A percentile compares a stretch with the other conserved stretches of the same genome.
These are phyloP conservation scores for Anthracocystis walkeri DNA, from an alignment of 1,284 basidiomycete species.

Conservation along the genomic window DNA sequence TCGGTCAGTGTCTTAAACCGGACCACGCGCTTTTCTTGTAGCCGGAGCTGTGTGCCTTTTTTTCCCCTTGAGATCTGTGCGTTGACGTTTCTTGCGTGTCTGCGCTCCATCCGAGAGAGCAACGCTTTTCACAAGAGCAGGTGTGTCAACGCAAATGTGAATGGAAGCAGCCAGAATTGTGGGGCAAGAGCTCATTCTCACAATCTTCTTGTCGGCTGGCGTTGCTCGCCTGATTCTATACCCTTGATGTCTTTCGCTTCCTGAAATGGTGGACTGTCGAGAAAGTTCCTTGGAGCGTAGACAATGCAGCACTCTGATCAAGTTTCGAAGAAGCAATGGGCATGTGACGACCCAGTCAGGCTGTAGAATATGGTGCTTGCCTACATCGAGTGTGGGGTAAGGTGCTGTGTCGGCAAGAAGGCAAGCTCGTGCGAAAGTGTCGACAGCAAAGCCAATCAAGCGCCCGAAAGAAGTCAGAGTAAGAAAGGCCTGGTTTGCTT, in stretches of 20 bases:
- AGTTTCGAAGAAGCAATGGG: too few species aligned
- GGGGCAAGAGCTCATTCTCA: constrained; percentile 7
- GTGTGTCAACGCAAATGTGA: neutral
- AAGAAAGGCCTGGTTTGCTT: neutral
- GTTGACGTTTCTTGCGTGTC: neutral
- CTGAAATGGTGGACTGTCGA: too few species aligned
- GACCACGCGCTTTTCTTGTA: neutral
- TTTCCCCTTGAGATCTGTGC: neutral
- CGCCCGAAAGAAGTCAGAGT: constrained; percentile 8
- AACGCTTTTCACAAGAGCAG: neutral
- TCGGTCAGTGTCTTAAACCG: neutral
- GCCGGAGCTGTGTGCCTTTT: neutral
- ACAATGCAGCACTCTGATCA: too few species aligned
- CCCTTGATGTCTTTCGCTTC: neutral
- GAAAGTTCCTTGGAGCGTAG: too few species aligned
- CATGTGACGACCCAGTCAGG: too few species aligned
- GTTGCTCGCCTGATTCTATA: constrained; percentile 26
- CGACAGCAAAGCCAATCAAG: constrained; percentile 2
- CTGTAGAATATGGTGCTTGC: neutral
- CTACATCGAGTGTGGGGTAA: constrained; percentile 20
- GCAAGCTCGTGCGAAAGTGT: constrained; percentile 21
- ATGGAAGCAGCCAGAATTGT: neutral
- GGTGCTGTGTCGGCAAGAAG: constrained; percentile 15
- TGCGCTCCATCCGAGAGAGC: neutral
- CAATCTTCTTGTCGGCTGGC: constrained; percentile 12